Base-by-base conservation (phyloP, 768 basidiomycete species). In the Psilocybe sp. region DNA sequence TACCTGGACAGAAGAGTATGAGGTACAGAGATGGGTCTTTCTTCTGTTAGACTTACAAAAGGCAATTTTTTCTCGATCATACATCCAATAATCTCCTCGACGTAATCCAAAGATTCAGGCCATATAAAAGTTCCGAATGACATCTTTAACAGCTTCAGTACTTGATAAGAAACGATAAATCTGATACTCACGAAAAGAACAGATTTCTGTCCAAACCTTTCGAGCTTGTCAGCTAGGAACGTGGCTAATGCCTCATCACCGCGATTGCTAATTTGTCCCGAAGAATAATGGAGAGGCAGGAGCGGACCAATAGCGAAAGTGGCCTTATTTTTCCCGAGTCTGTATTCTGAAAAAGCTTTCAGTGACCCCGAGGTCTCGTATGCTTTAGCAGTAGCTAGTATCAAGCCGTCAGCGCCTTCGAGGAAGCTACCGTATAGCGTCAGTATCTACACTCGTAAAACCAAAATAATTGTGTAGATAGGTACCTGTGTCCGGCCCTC, bases 61-160 rank as follows among this genome's bases (percentile, higher is more conserved):
- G 55, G 55, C 10, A 52, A 18, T 11, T 52, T 38, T 40, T 44
- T 52, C 11, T 52, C 51, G 7, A 56, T 47, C 13, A 56, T 19
- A 7, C 28, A 44, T 4, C 49, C 39, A 18, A 56, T 39, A 15
- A 52, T 34, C 31, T 56, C 55, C 28, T 56, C 55, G 32, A 56
- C 18, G 35, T 56, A 56, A 35, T 52, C 51, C 7, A 37, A 45
- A 2, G 15, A 34, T 8, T 19, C 13, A 6, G 55, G 55, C 48
- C 51, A 56, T 33, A 47, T 47, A 11, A 42, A 36, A 5, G 49
- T 54, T n/a, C 53, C 53, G 28, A 50, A 50, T 15, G 44, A 40
- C 11, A 47, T 54, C 49, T 46, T 43, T 11, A 20, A 50, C 7
- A 40, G 11, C 12, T 15, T 13, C 19, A 18, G 37, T 12, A 3